Evolutionary conservation across 768 basidiomycete genomes (phyloP), one percentile per base, ranked within the genome.

Genomic region (Dendrothele bispora): DNA sequence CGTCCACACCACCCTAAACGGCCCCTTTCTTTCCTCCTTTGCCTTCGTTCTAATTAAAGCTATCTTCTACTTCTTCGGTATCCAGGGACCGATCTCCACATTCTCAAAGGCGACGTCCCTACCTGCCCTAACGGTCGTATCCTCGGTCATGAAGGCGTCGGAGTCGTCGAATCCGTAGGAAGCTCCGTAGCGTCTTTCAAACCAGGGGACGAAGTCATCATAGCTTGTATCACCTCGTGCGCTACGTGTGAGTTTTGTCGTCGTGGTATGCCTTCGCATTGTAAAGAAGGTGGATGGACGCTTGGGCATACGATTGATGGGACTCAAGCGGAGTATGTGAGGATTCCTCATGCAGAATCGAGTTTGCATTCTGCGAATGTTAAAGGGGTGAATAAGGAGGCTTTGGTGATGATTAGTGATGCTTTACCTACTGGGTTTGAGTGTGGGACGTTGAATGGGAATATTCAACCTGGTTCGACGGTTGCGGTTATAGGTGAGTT

Each of bases 101-200:
- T 60, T 52, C 61, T 60, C 55, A 52, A 60, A 37, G 59, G 59
- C 34, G 57, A 61, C 45, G 54, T 61, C 26, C 50, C 59, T 12
- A 51, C 52, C 20, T 49, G 46, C n/a, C 3, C 37, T 14, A 36
- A 20, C 7, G 66, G 69, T 28, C 65, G 60, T 53, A 68, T 69
- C 11, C 67, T 71, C 29, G 67, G 71, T 5, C 71, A 71, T 34
- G 70, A 71, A 54, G 71, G 70, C 6, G 48, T 68, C 2, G 71
- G 63, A 2, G 10, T 67, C 17, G 61, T 71, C 24, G 50, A 70
- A 26, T 42, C 59, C 22, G 50, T 70, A 39, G 71, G 70, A 2
- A 22, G 46, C 3, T 42, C 50, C 15, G 71, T 71, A 12, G 38
- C 48, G 17, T 32, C 41, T 7, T 72, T 72, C 61, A 64, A 65